Percentiles rank a stretch among this genome's conserved stretches.
phyloP scores from a whole-genome alignment of 2,329 filamentous ascomycete genomes.

The Fusarium continuum region DNA sequence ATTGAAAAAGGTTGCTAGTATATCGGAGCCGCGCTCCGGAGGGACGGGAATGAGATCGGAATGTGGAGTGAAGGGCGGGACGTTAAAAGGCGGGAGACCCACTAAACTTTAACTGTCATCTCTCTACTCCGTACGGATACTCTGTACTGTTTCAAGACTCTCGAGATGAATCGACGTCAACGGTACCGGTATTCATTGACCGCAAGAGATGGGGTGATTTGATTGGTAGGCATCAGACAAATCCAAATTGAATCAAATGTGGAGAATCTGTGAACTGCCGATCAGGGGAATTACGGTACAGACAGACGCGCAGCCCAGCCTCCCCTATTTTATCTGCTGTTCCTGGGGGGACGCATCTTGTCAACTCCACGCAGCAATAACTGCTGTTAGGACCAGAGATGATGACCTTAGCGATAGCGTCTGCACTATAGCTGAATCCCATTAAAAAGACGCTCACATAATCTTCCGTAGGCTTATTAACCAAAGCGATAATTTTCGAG shows the following conservation, averaged over 20 bases:
- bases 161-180: neutral
- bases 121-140: too few relatives aligned
- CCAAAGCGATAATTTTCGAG: neutral
- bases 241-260: neutral
- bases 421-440: neutral
- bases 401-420: neutral
- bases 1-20: neutral
- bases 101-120: neutral
- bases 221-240: neutral
- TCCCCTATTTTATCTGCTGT: constrained; percentile 35
- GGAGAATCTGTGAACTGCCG: neutral
- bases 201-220: neutral
- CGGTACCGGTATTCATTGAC: neutral
- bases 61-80: neutral
- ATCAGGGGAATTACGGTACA: constrained; percentile 27
- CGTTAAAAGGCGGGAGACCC: neutral
- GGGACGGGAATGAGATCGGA: constrained; percentile 2
- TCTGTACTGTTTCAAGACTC: too few relatives aligned
- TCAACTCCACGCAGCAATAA: constrained; percentile 47
- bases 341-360: constrained; percentile 2
- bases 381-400: constrained; percentile 40
- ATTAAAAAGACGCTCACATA: too few relatives aligned
- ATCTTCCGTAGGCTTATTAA: too few relatives aligned
- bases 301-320: constrained; percentile 42
- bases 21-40: neutral